These are phyloP conservation scores for Venturia effusa DNA, from an alignment of 2,329 filamentous ascomycete species.

Conservation along the genomic window DNA sequence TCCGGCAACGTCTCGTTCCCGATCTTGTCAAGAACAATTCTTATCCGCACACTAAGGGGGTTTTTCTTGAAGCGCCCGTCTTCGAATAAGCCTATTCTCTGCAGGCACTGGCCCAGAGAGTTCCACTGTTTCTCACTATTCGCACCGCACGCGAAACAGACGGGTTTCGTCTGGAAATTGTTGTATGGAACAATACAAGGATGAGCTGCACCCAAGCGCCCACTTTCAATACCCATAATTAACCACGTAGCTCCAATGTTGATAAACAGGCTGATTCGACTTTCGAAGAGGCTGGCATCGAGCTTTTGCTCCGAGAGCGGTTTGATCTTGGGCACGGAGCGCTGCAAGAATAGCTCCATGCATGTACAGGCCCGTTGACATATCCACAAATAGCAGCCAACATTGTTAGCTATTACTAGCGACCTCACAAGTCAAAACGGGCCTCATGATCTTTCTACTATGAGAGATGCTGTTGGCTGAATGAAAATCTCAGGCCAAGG, in stretches of 20 bases:
- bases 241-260: constrained; percentile 33
- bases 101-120: constrained; percentile 21
- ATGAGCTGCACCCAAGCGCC: constrained; percentile 36
- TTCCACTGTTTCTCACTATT: constrained; percentile 30
- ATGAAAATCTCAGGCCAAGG: not conserved
- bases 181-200: constrained; percentile 38
- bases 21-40: constrained; percentile 24
- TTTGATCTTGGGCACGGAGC: constrained; percentile 26
- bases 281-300: constrained; percentile 36
- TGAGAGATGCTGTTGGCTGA: not conserved
- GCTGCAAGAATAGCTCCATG: constrained; percentile 36
- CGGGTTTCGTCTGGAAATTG: constrained; percentile 29
- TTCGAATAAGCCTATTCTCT: constrained; percentile 17
- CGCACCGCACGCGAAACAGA: constrained; percentile 23
- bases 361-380: constrained; percentile 35
- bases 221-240: constrained; percentile 29
- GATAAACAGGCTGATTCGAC: constrained; percentile 30
- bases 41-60: constrained; percentile 21
- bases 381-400: constrained; percentile 23
- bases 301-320: constrained; percentile 33
- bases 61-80: constrained; percentile 22
- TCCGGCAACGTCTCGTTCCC: constrained; percentile 24
- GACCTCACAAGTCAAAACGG: not conserved
- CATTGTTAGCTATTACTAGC: not conserved
- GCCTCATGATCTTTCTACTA: not conserved